These are phyloP conservation scores for Penicillium malachiteum DNA, from an alignment of 495 filamentous ascomycete genomes.

Conservation along the genomic window DNA sequence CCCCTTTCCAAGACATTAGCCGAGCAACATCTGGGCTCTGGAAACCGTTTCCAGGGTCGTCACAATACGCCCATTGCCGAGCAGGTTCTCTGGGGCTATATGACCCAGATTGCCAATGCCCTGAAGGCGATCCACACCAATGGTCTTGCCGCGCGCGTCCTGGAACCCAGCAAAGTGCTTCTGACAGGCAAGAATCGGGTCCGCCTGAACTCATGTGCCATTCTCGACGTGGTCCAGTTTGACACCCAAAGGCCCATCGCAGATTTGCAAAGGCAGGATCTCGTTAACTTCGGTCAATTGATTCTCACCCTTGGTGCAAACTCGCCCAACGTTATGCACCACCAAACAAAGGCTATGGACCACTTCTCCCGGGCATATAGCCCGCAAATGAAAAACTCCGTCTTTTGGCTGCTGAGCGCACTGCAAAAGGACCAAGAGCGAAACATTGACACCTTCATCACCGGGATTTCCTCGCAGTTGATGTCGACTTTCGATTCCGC, in stretches of 20 bases:
- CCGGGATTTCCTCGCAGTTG: conserved; percentile 70
- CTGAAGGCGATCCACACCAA: conserved; percentile 80
- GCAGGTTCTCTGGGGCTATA: conserved; percentile 83
- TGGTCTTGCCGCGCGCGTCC: conserved; percentile 77
- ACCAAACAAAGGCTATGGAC: conserved; percentile 64
- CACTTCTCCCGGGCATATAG: conserved; percentile 71
- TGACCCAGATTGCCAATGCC: conserved; percentile 87
- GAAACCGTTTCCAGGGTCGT: conserved; percentile 51
- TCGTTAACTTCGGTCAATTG: conserved; percentile 80
- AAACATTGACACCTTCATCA: conserved; percentile 74
- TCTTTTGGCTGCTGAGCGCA: conserved; percentile 71
- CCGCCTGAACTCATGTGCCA: conserved; percentile 81
- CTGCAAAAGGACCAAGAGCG: conserved; percentile 53
- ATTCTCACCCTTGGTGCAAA: conserved; percentile 75
- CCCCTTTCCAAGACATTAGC: conserved; percentile 86
- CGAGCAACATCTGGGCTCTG: conserved; percentile 72
- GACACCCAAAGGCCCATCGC: conserved; percentile 62
- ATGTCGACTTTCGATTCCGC: conserved; percentile 68
- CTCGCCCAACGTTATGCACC: conserved; percentile 54
- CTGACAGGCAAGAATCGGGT: conserved; percentile 70
- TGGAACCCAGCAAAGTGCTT: conserved; percentile 83
- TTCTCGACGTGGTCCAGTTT: conserved; percentile 82
- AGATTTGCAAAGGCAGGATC: conserved; percentile 84
- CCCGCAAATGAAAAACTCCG: conserved; percentile 66
- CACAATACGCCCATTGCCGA: conserved; percentile 62